Evolutionary conservation across 306 rosid species (phyloP).

Genomic region (Casuarina cunninghamiana): DNA sequence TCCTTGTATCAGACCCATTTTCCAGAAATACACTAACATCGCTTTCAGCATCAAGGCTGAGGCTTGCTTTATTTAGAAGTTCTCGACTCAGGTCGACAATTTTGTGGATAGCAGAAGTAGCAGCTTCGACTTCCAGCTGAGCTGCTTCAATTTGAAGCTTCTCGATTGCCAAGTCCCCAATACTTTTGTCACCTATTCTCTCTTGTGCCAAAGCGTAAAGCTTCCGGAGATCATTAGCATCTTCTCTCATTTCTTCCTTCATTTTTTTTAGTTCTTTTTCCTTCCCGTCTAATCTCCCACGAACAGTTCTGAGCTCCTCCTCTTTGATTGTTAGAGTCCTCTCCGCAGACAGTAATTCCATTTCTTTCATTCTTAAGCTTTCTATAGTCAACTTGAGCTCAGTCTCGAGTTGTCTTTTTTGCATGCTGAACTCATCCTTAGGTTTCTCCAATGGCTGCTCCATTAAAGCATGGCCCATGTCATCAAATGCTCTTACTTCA

Average conservation of each 20-base stretch:
- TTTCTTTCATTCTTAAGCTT: conserved; percentile 63
- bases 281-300: conserved; percentile 58
- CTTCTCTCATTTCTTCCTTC: conserved; percentile 51
- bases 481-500: conserved; percentile 26
- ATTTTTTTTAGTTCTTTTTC: conserved; percentile 54
- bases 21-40: conserved; percentile 21
- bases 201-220: conserved; percentile 64
- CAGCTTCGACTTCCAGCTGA: conserved; percentile 76
- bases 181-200: conserved; percentile 47
- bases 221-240: conserved; percentile 53
- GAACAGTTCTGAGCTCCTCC: conserved; percentile 70
- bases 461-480: conserved; percentile 30
- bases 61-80: conserved; percentile 50
- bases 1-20: conserved; percentile 12
- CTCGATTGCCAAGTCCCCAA: conserved; percentile 69
- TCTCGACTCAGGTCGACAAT: conserved; percentile 63
- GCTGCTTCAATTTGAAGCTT: conserved; percentile 85
- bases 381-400: conserved; percentile 70
- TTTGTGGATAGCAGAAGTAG: conserved; percentile 72
- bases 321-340: conserved; percentile 70
- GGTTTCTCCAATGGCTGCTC: conserved; percentile 46
- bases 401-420: conserved; percentile 54
- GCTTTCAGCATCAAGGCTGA: conserved; percentile 44
- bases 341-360: conserved; percentile 67
- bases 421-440: conserved; percentile 43